Conservation (phyloP, 192 early-diverging fungal genomes). For the Gonapodya prolifera region DNA sequence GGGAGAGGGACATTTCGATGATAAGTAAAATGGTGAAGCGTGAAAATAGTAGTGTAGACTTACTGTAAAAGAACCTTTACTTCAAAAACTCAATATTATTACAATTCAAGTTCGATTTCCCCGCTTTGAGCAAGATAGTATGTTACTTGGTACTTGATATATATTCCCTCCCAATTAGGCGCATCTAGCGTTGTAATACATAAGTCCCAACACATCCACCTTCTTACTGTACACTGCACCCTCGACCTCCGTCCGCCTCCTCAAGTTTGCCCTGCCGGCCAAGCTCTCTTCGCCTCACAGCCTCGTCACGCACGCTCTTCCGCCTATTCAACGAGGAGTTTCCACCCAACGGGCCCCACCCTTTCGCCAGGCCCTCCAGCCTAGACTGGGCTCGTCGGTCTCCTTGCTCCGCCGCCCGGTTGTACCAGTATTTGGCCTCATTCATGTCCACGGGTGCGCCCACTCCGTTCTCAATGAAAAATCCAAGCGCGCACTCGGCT, state of each 20-base stretch:
- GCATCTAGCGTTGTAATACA: too few species aligned
- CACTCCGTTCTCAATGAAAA: constrained; percentile 80
- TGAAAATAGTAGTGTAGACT: too few species aligned
- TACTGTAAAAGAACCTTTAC: too few species aligned
- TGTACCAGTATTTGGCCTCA: constrained; percentile 48
- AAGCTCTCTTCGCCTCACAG: not conserved
- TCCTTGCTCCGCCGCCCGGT: constrained; percentile 44
- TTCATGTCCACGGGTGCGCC: constrained; percentile 35
- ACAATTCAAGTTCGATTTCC: too few species aligned
- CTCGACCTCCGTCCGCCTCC: not conserved
- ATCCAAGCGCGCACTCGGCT: constrained; percentile 85
- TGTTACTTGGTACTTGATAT: too few species aligned
- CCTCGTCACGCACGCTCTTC: not conserved
- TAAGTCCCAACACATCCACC: not conserved
- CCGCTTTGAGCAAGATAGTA: too few species aligned
- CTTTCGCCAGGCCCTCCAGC: constrained; percentile 6
- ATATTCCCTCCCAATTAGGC: too few species aligned
- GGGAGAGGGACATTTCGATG: not conserved
- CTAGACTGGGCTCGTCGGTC: constrained; percentile 40
- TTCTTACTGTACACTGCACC: not conserved
- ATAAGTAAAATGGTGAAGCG: too few species aligned
- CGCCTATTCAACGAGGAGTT: not conserved
- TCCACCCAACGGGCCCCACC: not conserved
- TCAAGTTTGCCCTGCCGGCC: not conserved
- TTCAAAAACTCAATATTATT: too few species aligned